These are phyloP conservation scores for Aspergillus sparsus DNA, from an alignment of 495 filamentous ascomycete genomes.

Conservation along the genomic window DNA sequence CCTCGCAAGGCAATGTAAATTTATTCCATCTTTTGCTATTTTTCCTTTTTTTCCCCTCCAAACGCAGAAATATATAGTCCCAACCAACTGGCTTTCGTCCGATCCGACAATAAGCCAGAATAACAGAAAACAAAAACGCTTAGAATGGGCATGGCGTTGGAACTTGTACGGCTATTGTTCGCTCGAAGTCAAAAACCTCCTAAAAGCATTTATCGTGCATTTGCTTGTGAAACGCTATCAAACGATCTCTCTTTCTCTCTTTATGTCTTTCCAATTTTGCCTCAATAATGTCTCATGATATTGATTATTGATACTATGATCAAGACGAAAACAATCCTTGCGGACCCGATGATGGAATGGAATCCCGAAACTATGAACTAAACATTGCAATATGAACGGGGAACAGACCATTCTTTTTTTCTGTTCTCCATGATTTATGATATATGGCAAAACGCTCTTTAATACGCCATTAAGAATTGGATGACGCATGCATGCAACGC, in stretches of 20 bases:
- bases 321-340: constrained; percentile 2
- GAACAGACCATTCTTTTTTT: not conserved
- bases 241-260: constrained; percentile 5
- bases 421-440: constrained; percentile 1
- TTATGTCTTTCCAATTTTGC: constrained; percentile 8
- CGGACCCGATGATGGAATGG: constrained; percentile 10
- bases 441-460: not conserved
- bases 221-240: constrained; percentile 9
- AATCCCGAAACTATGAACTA: not conserved
- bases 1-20: constrained; percentile 23
- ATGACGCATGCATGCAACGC: constrained; percentile 3
- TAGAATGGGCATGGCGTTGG: constrained; percentile 13
- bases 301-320: constrained; percentile 3
- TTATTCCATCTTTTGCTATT: not conserved
- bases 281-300: constrained; percentile 26
- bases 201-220: constrained; percentile 12
- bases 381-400: no score
- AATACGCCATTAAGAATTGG: not conserved
- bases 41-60: not conserved
- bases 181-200: not conserved
- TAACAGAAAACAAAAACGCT: constrained; percentile 3
- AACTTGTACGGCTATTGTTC: constrained; percentile 11
- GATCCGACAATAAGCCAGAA: no score
- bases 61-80: no score
- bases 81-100: no score